phyloP scores from a whole-genome alignment of 2,329 filamentous ascomycete genomes.

The Raffaelea arxii region DNA sequence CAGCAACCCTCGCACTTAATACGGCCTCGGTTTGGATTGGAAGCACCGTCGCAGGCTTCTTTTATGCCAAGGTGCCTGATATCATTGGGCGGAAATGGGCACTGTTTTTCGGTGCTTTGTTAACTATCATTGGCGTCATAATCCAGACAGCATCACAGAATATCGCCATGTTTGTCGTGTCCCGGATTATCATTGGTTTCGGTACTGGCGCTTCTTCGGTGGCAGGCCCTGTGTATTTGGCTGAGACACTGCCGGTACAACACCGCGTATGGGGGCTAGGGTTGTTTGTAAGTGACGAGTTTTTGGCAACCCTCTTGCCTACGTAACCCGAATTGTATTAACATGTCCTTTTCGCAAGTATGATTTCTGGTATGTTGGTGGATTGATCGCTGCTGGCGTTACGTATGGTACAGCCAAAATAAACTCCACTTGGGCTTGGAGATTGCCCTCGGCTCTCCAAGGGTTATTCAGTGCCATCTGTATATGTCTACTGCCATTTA shows the following conservation, averaged over 20 bases:
- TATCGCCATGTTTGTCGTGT: constrained; percentile 16
- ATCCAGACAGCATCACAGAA: constrained; percentile 13
- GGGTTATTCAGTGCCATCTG: constrained; percentile 15
- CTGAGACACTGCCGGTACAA: neutral
- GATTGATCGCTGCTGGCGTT: neutral
- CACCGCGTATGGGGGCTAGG: constrained; percentile 1
- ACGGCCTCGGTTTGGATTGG: constrained; percentile 17
- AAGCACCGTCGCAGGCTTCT: constrained; percentile 5
- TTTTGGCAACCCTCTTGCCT: neutral
- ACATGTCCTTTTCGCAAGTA: neutral
- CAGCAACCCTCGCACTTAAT: constrained; percentile 20
- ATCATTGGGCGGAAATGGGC: constrained; percentile 14
- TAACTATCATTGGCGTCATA: constrained; percentile 11
- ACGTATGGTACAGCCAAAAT: constrained; percentile 5
- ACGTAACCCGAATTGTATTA: neutral
- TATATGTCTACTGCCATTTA: constrained; percentile 14
- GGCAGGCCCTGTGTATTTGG: constrained; percentile 1
- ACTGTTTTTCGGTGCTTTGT: constrained; percentile 9
- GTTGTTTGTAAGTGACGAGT: neutral
- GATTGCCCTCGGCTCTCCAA: constrained; percentile 14
- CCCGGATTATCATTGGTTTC: constrained; percentile 15
- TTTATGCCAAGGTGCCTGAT: constrained; percentile 12
- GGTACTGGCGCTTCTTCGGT: constrained; percentile 7
- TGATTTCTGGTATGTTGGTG: constrained; percentile 2
- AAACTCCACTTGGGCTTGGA: constrained; percentile 12